Evolutionary conservation across 1,284 basidiomycete genomes (phyloP), one percentile per base, ranked within the genome.

Genomic region (Leccinum angustisporum): DNA sequence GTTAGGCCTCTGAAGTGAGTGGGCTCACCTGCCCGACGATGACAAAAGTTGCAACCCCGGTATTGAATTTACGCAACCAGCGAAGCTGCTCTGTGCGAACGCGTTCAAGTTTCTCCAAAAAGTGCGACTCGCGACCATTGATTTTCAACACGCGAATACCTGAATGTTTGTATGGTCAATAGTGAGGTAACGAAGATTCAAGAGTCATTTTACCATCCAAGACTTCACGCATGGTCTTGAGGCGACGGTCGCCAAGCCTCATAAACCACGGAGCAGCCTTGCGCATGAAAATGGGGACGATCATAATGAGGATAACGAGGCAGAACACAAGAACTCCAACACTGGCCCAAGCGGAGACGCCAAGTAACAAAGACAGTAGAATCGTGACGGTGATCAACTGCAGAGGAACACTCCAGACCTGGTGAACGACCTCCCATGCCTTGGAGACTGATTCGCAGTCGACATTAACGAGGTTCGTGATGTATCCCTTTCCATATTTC

Each of bases 381-480:
- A 71, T 30, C 14, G 65, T 66, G 54, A 73, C 68, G 0, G 54
- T 25, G 11, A 63, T 61, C 54, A 72, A 52, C 54, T 72, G 72
- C 9, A 72, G 25, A 18, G 71, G 71, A 51, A 72, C 70, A 25
- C 69, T 69, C 71, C 71, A 72, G 34, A 62, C 50, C 48, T 66
- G 72, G 58, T 72, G 72, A 50, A 61, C 54, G n/a, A 70, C 46
- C 30, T 74, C 72, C 60, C 69, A 71, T 51, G 70, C 70, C 48
- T 70, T 72, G 36, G 71, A 72, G 30, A 72, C 61, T 10, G 71
- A 71, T 51, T 72, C 71, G 40, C 62, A 70, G 61, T 72, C 71
- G 46, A 74, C 71, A 36, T 72, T 72, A 40, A 74, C 65, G 30
- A 72, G 70, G 57, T 74, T 72, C 68, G 72, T 65, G 59, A 70